Base-by-base conservation (phyloP, 345 rosid species). In the Bruguiera sexangula region DNA sequence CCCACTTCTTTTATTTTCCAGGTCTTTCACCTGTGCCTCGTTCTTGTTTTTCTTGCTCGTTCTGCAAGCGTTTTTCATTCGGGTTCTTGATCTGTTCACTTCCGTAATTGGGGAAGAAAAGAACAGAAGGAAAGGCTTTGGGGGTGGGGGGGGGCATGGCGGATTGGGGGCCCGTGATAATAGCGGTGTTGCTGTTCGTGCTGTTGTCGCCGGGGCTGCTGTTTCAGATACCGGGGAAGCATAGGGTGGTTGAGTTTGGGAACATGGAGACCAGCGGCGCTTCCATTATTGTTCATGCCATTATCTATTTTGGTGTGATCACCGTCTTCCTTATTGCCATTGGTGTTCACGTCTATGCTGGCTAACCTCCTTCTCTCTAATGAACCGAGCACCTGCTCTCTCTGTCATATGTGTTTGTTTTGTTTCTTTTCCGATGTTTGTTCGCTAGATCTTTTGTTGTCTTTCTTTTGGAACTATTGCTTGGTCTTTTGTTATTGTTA, bases 141-240 rank as follows among this genome's bases (percentile, higher is more conserved):
- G 16, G 4, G 4, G 5, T 3, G 15, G 48, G 48, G 48, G 48
- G 15, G 16, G 3, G 16, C 73, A 86, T 85, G 86, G 31, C 57
- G 70, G 90, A 86, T 62, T 86, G 90, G 90, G 90, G 82, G 48
- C 90, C 90, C 0, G 62, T 84, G 46, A 7, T 86, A 2, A 4
- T 84, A 9, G 91, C 86, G 36, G 26, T 73, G 29, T 8, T 85
- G 59, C 79, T 85, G 26, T 87, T 87, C 72, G 80, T 82, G 24
- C 78, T 85, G 7, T 81, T 85, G 20, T 78, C 85, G 1, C 89
- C 89, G 0, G 89, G 92, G 11, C 80, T 85, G 26, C 52, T 87
- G 43, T 75, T 87, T 72, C 89, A 87, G 76, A 15, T 82, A 0
- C 89, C 92, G 0, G 89, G 92, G 0, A 72, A 63, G 74, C 57